Evolutionary conservation across 1,284 basidiomycete species (phyloP), one percentile per base, ranked within the genome.

Genomic region (Coniferiporia sulphurascens): DNA sequence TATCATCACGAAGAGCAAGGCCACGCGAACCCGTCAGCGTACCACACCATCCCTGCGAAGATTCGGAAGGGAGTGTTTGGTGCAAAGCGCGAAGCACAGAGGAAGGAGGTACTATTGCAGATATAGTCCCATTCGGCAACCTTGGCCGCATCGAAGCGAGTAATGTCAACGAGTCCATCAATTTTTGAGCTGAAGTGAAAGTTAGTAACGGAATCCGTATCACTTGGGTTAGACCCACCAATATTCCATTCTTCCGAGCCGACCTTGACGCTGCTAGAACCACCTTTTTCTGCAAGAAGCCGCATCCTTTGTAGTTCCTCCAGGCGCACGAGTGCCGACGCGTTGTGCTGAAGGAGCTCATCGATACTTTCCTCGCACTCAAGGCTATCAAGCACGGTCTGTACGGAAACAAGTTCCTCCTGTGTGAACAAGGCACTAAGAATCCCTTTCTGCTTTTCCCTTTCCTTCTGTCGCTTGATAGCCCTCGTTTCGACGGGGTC

Each of bases 171-270:
- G 89, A 88, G 58, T 87, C 78, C 57, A 85, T 66, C 55, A 91
- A 89, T 49, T 81, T 76, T 69, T 87, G 82, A n/a, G 89, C 89
- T 91, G 67, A 49, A 50, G 34, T 52, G 57, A 43, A 46, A 60
- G 54, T 65, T 59, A 64, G 38, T 57, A 58, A 59, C 60, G 62
- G 51, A 48, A 50, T 62, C 55, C 52, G 55, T 52, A 55, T 51
- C 17, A 27, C 17, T n/a, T 60, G 62, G 56, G 22, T 15, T 3
- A 55, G 34, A 69, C 83, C 66, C 68, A 90, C 89, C 89, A 58
- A 81, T 81, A 63, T 89, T 83, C 85, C 85, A 88, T 69, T 92
- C 89, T 69, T 90, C 89, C 13, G 87, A 87, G 22, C 78, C 84
- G 67, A 83, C 78, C 66, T 83, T 78, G 4, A 84, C 82, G 22